Conservation (phyloP, 176 grass and related monocot species). For the Paspalum vaginatum region DNA sequence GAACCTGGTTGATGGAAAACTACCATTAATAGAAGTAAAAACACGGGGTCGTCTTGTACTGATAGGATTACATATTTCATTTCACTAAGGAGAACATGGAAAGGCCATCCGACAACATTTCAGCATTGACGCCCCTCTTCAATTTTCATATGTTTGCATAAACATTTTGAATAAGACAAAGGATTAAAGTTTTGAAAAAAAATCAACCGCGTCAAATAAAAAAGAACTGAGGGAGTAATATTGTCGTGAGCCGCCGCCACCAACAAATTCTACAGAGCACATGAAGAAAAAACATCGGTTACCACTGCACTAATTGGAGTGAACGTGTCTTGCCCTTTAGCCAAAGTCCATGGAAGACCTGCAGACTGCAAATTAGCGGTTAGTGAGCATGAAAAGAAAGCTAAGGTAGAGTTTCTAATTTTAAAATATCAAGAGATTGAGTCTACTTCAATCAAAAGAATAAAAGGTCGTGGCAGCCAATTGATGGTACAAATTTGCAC, state of each 20-base stretch:
- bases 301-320: constrained; percentile 94
- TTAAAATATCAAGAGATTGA: background rate
- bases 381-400: constrained; percentile 22
- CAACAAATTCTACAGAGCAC: background rate
- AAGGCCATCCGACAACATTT: background rate
- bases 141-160: no score
- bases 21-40: constrained; percentile 8
- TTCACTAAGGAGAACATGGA: background rate
- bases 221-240: no score
- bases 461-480: background rate
- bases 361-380: constrained; percentile 55
- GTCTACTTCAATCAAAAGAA: constrained; percentile 10
- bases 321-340: constrained; percentile 96
- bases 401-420: background rate
- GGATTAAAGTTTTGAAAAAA: no score
- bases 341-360: constrained; percentile 96
- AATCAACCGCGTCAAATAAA: no score
- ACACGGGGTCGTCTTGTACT: background rate
- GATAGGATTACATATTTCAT: background rate
- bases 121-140: constrained; percentile 20
- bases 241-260: background rate
- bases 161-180: no score
- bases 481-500: constrained; percentile 9
- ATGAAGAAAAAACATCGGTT: constrained; percentile 47
- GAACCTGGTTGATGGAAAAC: constrained; percentile 54